phyloP scores from a whole-genome alignment of 139 green algal genomes.

The Coccomyxa sp. region DNA sequence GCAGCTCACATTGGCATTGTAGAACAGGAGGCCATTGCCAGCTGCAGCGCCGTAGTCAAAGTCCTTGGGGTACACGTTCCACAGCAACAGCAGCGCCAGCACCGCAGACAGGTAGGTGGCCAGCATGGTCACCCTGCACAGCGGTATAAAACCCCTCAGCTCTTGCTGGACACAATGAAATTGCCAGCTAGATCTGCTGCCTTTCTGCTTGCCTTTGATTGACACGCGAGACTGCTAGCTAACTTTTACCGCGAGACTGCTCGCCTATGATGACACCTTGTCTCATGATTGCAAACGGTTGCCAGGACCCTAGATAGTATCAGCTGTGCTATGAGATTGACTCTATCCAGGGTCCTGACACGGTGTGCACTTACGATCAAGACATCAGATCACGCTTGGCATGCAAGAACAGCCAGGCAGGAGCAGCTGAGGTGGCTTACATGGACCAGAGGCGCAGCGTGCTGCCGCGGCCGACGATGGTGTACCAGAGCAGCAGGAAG shows the following conservation, averaged over 20 bases:
- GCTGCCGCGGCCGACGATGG: conserved; percentile 14
- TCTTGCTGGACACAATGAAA: not conserved
- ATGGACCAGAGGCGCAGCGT: conserved; percentile 13
- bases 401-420: too few relatives aligned
- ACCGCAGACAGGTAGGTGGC: conserved; percentile 10
- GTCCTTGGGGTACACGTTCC: conserved; percentile 19
- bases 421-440: not conserved
- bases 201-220: too few relatives aligned
- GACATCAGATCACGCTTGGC: too few relatives aligned
- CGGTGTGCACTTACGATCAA: too few relatives aligned
- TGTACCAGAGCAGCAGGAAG: conserved; percentile 25
- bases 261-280: too few relatives aligned
- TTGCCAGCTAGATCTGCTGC: too few relatives aligned
- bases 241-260: too few relatives aligned
- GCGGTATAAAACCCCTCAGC: not conserved
- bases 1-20: conserved; percentile 44
- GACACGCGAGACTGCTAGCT: too few relatives aligned
- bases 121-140: conserved; percentile 17
- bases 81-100: conserved; percentile 18
- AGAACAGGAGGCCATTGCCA: conserved; percentile 29
- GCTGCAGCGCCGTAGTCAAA: conserved; percentile 20
- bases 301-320: too few relatives aligned
- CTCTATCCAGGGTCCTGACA: too few relatives aligned
- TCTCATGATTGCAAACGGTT: too few relatives aligned
- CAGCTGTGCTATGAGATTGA: too few relatives aligned